Evolutionary conservation across 2,329 filamentous ascomycete species (phyloP), one percentile per base, ranked within the genome.

Genomic region (Cladorrhinum sp.): DNA sequence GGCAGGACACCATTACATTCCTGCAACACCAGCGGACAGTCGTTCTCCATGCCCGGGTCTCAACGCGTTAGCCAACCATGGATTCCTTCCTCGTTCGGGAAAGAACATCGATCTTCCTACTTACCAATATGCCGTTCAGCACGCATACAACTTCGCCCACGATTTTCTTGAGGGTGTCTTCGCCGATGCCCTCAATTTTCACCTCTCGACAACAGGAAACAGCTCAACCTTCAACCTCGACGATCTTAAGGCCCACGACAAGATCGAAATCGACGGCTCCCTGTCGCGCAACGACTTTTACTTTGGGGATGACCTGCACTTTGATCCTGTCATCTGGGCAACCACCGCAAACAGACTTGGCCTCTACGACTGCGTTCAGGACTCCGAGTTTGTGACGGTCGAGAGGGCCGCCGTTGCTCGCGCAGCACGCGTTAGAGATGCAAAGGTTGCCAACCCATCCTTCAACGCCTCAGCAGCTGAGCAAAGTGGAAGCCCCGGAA

Each of bases 221-320:
- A 50, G 57, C 49, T 64, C 57, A 16, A 72, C 70, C 7, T 68
- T 73, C 61, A 67, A 73, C 61, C 60, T 73, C 0, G 66, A 66
- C 27, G 71, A 73, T 32, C 59, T 72, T 1, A 59, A 65, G n/a
- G 58, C 54, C 18, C 69, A 72, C 50, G 65, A 65, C 49, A 65
- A 69, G 27, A 71, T 75, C 56, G 72, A 75, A 56, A 70, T 73
- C 55, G 72, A 75, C 58, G 71, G 72, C 16, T 73, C 70, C 13
- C 62, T 74, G 6, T 72, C 70, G 52, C 71, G 72, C 32, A 68
- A 66, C 57, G 72, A 75, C 57, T 53, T 69, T 25, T 65, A 60
- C 58, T 68, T 71, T 16, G 72, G 73, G 4, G 68, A 74, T 55
- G 67, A 70, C 59, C 59, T 66, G 20, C 65, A 68, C 48, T 75